phyloP scores from a whole-genome alignment of 1,284 basidiomycete genomes.

The Trichosporon inkin region DNA sequence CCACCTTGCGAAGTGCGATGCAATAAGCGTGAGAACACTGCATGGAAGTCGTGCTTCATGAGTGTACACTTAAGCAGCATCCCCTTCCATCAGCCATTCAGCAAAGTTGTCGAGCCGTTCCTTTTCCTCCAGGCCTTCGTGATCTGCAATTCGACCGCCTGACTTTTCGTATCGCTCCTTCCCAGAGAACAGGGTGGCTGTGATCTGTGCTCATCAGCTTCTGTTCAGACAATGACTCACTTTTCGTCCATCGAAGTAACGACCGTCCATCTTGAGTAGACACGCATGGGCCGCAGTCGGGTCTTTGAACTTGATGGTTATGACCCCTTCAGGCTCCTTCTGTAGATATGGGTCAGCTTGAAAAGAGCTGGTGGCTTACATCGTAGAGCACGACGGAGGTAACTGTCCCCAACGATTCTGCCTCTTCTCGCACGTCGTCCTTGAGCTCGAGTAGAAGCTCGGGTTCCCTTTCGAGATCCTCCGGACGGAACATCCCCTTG shows the following conservation, averaged over 20 bases:
- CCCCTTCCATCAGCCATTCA: slow-evolving; percentile 63
- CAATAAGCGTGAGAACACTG: slow-evolving; percentile 1
- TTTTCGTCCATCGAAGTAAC: slow-evolving; percentile 78
- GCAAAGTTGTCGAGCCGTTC: slow-evolving; percentile 81
- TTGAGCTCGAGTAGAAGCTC: slow-evolving; percentile 62
- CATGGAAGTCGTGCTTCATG: slow-evolving; percentile 3
- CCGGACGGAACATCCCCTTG: slow-evolving; percentile 88
- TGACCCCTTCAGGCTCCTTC: slow-evolving; percentile 89
- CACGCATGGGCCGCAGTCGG: slow-evolving; percentile 83
- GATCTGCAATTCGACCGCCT: slow-evolving; percentile 52
- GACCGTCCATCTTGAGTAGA: slow-evolving; percentile 90
- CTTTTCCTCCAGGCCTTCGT: slow-evolving; percentile 65
- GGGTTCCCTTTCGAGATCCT: slow-evolving; percentile 83
- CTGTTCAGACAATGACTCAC: slow-evolving; percentile 21
- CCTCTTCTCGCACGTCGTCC: slow-evolving; percentile 57
- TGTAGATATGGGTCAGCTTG: slow-evolving; percentile 46
- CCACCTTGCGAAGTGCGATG: not conserved
- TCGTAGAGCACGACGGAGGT: slow-evolving; percentile 97
- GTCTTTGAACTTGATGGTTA: slow-evolving; percentile 94
- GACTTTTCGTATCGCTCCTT: slow-evolving; percentile 75
- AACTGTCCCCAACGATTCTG: slow-evolving; percentile 83
- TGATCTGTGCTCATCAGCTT: slow-evolving; percentile 54
- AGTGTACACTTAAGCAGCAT: slow-evolving; percentile 28
- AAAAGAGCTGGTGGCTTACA: slow-evolving; percentile 56
- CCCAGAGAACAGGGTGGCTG: slow-evolving; percentile 74